phyloP scores from a whole-genome alignment of 2,329 filamentous ascomycete genomes.

The Purpureocillium takamizusanense region DNA sequence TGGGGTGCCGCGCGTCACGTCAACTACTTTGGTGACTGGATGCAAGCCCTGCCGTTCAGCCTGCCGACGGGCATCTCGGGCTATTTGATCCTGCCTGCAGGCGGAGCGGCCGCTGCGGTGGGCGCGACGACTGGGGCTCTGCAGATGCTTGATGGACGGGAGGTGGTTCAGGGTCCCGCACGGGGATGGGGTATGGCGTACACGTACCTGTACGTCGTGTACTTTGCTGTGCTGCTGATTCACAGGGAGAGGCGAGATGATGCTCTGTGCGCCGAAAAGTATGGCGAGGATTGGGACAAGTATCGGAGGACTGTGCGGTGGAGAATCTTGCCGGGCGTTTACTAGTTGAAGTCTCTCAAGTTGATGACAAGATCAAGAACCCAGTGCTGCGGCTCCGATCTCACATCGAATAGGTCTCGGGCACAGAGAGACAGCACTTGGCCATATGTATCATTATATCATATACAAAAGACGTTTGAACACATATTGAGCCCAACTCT shows the following conservation, averaged over 20 bases:
- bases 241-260: constrained; percentile 81
- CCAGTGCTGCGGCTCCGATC: too few species aligned
- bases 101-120: constrained; percentile 21
- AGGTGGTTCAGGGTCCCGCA: constrained; percentile 60
- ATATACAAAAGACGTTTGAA: too few species aligned
- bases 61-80: constrained; percentile 77
- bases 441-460: too few species aligned
- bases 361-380: too few species aligned
- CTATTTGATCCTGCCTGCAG: constrained; percentile 56
- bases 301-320: constrained; percentile 73
- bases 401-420: too few species aligned
- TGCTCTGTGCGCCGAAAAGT: constrained; percentile 77
- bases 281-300: constrained; percentile 79
- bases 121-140: constrained; percentile 42
- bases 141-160: constrained; percentile 46
- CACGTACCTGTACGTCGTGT: constrained; percentile 86
- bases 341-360: too few species aligned
- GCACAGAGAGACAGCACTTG: too few species aligned
- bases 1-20: constrained; percentile 86
- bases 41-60: constrained; percentile 79
- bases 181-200: constrained; percentile 75
- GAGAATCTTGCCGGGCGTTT: constrained; percentile 73
- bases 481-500: too few species aligned
- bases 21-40: constrained; percentile 90
- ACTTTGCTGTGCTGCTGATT: constrained; percentile 75